Percentiles rank a stretch among this genome's conserved stretches.
Conservation (phyloP, 78 protist genomes). For the Dictyostelium discoideum region DNA sequence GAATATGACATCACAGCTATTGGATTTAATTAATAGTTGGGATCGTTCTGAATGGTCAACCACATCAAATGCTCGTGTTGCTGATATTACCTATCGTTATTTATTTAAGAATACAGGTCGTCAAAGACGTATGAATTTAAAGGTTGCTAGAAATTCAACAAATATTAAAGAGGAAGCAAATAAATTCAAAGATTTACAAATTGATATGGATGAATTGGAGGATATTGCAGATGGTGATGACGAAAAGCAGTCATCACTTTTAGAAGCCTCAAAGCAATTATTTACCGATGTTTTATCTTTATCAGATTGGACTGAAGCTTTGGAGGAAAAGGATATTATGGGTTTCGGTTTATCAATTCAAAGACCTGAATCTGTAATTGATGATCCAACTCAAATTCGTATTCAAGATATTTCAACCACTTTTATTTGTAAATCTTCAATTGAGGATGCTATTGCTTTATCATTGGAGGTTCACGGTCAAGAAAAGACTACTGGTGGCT, state of each 20-base stretch:
- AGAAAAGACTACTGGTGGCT: slow-evolving; percentile 70
- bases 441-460: slow-evolving; percentile 74
- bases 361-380: slow-evolving; percentile 79
- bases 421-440: slow-evolving; percentile 61
- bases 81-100: slow-evolving; percentile 60
- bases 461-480: slow-evolving; percentile 45
- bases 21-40: slow-evolving; percentile 62
- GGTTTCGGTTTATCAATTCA: slow-evolving; percentile 79
- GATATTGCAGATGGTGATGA: not conserved
- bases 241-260: not conserved
- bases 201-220: not conserved
- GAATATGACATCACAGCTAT: not conserved
- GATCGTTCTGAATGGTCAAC: slow-evolving; percentile 37
- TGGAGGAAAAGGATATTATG: slow-evolving; percentile 60
- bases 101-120: slow-evolving; percentile 50
- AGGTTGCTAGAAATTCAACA: slow-evolving; percentile 33
- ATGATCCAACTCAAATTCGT: slow-evolving; percentile 85
- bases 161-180: slow-evolving; percentile 13
- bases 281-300: slow-evolving; percentile 48
- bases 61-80: slow-evolving; percentile 5
- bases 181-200: not conserved
- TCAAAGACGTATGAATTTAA: slow-evolving; percentile 57
- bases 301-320: slow-evolving; percentile 61
- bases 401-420: slow-evolving; percentile 62
- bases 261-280: slow-evolving; percentile 28